A percentile compares a stretch with the other conserved stretches of the same genome.
phyloP scores from a whole-genome alignment of 495 filamentous ascomycete species.

The Saxispiralis lemnorum region DNA sequence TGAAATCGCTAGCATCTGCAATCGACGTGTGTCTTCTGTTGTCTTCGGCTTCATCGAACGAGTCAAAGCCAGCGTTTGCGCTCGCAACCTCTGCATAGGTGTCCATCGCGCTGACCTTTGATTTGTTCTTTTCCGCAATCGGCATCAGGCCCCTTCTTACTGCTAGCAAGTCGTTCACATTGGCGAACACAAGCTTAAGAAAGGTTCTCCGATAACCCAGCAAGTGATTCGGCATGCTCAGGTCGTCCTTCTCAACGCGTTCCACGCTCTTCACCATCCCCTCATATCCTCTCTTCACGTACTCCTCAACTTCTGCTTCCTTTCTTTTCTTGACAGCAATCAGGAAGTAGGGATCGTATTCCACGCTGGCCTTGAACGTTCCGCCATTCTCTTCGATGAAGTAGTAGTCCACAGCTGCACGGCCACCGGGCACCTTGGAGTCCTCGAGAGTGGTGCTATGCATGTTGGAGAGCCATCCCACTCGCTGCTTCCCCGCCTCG shows the following conservation, averaged over 20 bases:
- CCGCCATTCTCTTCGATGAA: constrained; percentile 75
- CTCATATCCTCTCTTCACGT: constrained; percentile 70
- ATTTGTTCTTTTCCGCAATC: constrained; percentile 90
- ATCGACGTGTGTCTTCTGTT: constrained; percentile 68
- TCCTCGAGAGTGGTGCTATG: constrained; percentile 78
- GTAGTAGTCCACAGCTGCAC: constrained; percentile 88
- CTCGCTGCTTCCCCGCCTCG: constrained; percentile 67
- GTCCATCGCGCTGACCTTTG: constrained; percentile 87
- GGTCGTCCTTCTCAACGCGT: constrained; percentile 76
- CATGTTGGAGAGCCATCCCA: constrained; percentile 92
- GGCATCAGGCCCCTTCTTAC: constrained; percentile 71
- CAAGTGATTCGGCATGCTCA: constrained; percentile 80
- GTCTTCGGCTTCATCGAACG: constrained; percentile 79
- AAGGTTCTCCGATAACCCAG: constrained; percentile 78
- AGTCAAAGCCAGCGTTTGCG: constrained; percentile 74
- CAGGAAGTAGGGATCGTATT: constrained; percentile 93
- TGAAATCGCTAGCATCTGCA: constrained; percentile 85
- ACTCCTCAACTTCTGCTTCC: constrained; percentile 90
- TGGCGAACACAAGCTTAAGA: constrained; percentile 68
- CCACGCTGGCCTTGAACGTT: constrained; percentile 89
- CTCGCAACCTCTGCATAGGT: constrained; percentile 63
- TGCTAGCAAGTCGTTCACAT: constrained; percentile 66
- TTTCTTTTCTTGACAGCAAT: constrained; percentile 74
- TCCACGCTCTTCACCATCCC: constrained; percentile 64
- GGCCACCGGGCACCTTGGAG: constrained; percentile 58